A percentile compares a stretch with the other conserved stretches of the same genome.
Evolutionary conservation across 2,329 filamentous ascomycete species (phyloP).

Genomic region (Ceratocystis albifundus): DNA sequence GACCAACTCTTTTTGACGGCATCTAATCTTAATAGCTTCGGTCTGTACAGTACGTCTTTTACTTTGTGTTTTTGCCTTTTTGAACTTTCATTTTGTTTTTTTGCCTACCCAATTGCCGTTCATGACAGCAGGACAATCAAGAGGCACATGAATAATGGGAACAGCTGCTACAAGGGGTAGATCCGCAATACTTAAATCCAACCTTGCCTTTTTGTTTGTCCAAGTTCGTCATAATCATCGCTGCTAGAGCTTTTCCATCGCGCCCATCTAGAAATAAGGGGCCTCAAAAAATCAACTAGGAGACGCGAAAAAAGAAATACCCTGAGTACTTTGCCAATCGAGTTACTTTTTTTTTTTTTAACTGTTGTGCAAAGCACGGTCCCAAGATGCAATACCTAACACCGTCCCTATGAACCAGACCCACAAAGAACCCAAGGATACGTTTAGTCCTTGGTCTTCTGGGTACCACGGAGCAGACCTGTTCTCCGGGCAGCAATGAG

Average conservation of each 20-base stretch:
- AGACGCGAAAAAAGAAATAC: conserved; percentile 20
- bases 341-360: conserved; percentile 34
- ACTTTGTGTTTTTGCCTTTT: not conserved
- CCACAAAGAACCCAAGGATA: conserved; percentile 24
- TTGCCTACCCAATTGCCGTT: conserved; percentile 20
- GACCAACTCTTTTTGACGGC: not conserved
- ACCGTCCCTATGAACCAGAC: conserved; percentile 41
- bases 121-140: conserved; percentile 18
- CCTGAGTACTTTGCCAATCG: conserved; percentile 33
- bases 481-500: conserved; percentile 99
- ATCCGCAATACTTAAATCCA: conserved; percentile 22
- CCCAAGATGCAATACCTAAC: conserved; percentile 51
- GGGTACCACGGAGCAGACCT: conserved; percentile 99
- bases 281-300: conserved; percentile 19
- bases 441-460: conserved; percentile 96
- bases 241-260: conserved; percentile 21
- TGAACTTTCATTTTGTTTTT: conserved; percentile 23
- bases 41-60: not conserved
- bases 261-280: conserved; percentile 20
- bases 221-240: conserved; percentile 23
- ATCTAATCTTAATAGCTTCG: not conserved
- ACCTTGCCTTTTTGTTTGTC: conserved; percentile 24
- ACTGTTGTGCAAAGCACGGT: conserved; percentile 39
- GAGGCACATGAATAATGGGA: conserved; percentile 14
- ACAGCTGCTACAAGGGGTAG: conserved; percentile 17